A percentile compares a stretch with the other conserved stretches of the same genome.
Conservation (phyloP, 768 basidiomycete genomes). For the Kwoniella pini region DNA sequence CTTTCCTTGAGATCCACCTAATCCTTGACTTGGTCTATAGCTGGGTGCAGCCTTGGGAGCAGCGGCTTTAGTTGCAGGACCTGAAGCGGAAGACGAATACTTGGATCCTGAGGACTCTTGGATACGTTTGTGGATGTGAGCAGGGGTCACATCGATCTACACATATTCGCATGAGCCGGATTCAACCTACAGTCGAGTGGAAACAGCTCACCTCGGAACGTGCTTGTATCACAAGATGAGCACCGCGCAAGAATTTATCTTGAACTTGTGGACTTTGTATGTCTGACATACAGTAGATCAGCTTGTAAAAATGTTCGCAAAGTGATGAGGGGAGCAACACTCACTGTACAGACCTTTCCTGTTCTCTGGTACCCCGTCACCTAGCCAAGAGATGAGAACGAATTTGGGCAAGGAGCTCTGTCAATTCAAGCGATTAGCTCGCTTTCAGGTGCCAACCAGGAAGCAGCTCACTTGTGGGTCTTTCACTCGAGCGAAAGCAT, state of each 20-base stretch:
- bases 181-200: slow-evolving; percentile 1
- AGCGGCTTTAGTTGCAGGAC: slow-evolving; percentile 37
- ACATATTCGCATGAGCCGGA: background rate
- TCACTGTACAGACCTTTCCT: slow-evolving; percentile 85
- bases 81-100: slow-evolving; percentile 75
- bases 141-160: slow-evolving; percentile 77
- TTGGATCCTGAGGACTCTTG: slow-evolving; percentile 85
- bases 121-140: slow-evolving; percentile 79
- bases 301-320: background rate
- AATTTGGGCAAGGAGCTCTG: slow-evolving; percentile 84
- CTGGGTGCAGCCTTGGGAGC: slow-evolving; percentile 75
- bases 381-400: slow-evolving; percentile 96
- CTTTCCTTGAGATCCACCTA: slow-evolving; percentile 45
- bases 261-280: slow-evolving; percentile 76
- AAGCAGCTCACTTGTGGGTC: slow-evolving; percentile 71
- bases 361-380: slow-evolving; percentile 88
- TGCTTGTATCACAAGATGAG: slow-evolving; percentile 56
- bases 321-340: slow-evolving; percentile 16
- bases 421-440: background rate
- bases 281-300: slow-evolving; percentile 52
- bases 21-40: slow-evolving; percentile 55
- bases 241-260: slow-evolving; percentile 73
- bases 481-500: slow-evolving; percentile 80
- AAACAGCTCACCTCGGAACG: slow-evolving; percentile 33
- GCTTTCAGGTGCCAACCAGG: background rate